phyloP scores from a whole-genome alignment of 768 basidiomycete genomes.

The Tephrocybe sp. region DNA sequence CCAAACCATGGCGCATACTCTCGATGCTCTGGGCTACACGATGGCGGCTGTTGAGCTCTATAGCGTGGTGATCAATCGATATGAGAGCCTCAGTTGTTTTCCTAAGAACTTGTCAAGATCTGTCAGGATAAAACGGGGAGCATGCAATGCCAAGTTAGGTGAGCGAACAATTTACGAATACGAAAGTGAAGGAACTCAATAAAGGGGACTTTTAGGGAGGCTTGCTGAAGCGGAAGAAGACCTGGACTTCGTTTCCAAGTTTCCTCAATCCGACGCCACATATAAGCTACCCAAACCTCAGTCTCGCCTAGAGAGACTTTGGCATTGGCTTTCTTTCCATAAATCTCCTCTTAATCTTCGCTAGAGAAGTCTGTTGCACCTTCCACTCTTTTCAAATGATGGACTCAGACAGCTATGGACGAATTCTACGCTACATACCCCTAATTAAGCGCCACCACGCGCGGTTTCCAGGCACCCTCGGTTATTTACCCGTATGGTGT shows the following conservation, averaged over 20 bases:
- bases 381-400: neutral
- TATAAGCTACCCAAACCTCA: neutral
- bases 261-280: neutral
- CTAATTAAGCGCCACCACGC: no score
- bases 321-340: neutral
- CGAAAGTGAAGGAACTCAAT: neutral
- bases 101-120: neutral
- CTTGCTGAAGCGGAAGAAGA: conserved; percentile 7
- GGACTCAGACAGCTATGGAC: no score
- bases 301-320: neutral
- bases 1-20: conserved; percentile 1
- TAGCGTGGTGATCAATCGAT: conserved; percentile 1
- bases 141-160: neutral
- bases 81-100: neutral
- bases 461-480: no score
- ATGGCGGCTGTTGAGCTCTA: neutral
- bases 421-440: no score
- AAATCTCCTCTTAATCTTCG: no score
- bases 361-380: no score
- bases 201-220: neutral
- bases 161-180: neutral
- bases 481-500: no score
- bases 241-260: neutral
- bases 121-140: neutral
- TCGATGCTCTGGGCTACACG: neutral